phyloP scores from a whole-genome alignment of 1,139 yeast species.

The Taphrina wiesneri region DNA sequence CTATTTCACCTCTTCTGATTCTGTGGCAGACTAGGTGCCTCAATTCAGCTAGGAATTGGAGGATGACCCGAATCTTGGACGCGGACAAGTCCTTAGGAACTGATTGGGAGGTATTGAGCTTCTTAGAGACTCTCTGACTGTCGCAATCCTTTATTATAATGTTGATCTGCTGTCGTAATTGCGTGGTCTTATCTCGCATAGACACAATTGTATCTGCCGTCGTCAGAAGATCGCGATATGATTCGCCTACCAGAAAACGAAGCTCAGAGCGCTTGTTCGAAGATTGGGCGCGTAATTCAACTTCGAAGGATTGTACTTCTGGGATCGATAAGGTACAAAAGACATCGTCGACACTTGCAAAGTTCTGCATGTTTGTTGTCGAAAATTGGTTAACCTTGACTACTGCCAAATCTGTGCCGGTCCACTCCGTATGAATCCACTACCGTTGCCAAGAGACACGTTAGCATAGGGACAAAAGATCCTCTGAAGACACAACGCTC shows the following conservation, averaged over 20 bases:
- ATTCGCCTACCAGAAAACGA: slow-evolving; percentile 25
- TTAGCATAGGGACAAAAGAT: no score
- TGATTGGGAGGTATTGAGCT: neutral
- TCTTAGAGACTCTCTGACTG: neutral
- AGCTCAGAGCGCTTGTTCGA: slow-evolving; percentile 16
- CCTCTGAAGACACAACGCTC: no score
- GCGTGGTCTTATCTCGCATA: slow-evolving; percentile 20
- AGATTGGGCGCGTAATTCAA: slow-evolving; percentile 17
- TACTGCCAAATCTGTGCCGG: no score
- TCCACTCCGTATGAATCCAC: no score
- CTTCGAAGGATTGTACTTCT: slow-evolving; percentile 15
- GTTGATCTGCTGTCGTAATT: slow-evolving; percentile 4
- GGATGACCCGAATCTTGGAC: neutral
- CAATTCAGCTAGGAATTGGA: neutral
- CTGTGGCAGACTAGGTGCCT: neutral
- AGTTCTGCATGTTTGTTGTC: neutral
- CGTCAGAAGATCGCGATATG: slow-evolving; percentile 23
- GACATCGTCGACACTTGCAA: slow-evolving; percentile 6
- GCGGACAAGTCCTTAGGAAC: neutral
- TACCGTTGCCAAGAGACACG: no score
- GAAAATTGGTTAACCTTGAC: neutral
- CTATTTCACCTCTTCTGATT: slow-evolving; percentile 7
- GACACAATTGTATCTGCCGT: slow-evolving; percentile 29
- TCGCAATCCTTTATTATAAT: slow-evolving; percentile 2
- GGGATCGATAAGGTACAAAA: neutral